phyloP scores from a whole-genome alignment of 257 asterid genomes.

The Rauvolfia tetraphylla region DNA sequence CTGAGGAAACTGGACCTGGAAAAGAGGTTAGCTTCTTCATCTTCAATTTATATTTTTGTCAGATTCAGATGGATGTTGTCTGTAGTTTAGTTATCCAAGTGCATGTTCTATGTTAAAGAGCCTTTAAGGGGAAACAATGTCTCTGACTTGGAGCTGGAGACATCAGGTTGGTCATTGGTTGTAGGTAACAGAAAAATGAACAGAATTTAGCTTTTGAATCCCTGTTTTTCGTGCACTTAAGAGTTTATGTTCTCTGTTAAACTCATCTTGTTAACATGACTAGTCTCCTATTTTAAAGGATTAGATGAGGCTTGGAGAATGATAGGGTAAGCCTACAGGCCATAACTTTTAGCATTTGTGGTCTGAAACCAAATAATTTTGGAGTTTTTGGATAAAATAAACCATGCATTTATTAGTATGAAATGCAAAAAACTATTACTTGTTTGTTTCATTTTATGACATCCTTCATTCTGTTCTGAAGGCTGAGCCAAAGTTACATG shows the following conservation, averaged over 20 bases:
- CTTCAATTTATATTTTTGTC: background rate
- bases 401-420: background rate
- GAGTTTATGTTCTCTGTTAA: background rate
- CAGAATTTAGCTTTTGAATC: background rate
- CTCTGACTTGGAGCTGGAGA: background rate
- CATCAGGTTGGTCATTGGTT: background rate
- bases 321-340: background rate
- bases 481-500: slow-evolving; percentile 38
- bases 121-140: background rate
- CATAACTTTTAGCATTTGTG: background rate
- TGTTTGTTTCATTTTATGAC: background rate
- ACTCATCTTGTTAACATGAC: background rate
- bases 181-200: background rate
- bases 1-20: slow-evolving; percentile 38
- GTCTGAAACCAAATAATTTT: background rate
- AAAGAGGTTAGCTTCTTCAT: slow-evolving; percentile 30
- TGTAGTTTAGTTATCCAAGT: background rate
- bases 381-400: background rate
- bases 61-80: background rate
- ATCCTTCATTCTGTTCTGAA: slow-evolving; percentile 25
- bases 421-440: background rate
- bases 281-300: background rate
- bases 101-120: background rate
- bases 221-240: background rate
- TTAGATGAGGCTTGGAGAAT: background rate